phyloP scores from a whole-genome alignment of 371 early-diverging fungal species.

The Phascolomyces articulosus region DNA sequence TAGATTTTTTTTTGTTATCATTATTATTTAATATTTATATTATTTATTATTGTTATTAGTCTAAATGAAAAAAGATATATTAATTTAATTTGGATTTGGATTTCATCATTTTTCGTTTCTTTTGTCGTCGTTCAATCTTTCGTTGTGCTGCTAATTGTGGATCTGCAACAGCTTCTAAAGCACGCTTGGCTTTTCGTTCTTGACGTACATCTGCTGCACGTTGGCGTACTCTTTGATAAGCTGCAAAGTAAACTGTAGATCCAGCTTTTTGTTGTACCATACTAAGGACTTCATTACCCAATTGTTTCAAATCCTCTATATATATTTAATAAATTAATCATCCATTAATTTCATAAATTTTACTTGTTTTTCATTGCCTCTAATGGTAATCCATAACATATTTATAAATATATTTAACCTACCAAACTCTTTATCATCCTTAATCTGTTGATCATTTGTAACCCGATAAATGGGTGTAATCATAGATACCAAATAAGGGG shows the following conservation, averaged over 20 bases:
- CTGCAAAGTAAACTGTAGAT: slow-evolving; percentile 68
- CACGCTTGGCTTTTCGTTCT: slow-evolving; percentile 70
- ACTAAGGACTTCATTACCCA: slow-evolving; percentile 83
- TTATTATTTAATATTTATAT: background rate
- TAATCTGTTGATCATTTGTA: slow-evolving; percentile 72
- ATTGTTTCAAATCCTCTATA: slow-evolving; percentile 71
- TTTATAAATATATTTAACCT: slow-evolving; percentile 16
- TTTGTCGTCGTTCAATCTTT: slow-evolving; percentile 29
- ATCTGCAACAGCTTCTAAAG: slow-evolving; percentile 53
- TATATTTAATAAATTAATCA: background rate
- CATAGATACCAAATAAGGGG: slow-evolving; percentile 71
- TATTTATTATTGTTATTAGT: background rate
- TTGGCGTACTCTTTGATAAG: slow-evolving; percentile 73
- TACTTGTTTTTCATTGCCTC: slow-evolving; percentile 1
- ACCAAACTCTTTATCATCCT: slow-evolving; percentile 59
- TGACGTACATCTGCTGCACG: slow-evolving; percentile 47
- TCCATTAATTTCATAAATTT: too few relatives aligned
- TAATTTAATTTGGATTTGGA: background rate
- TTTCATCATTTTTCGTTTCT: slow-evolving; percentile 22
- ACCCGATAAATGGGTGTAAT: slow-evolving; percentile 84
- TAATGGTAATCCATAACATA: too few relatives aligned
- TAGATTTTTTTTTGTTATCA: background rate
- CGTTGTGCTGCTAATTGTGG: slow-evolving; percentile 38
- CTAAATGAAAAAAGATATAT: too few relatives aligned
- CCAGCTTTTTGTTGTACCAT: slow-evolving; percentile 82